Conservation (phyloP, 2,329 filamentous ascomycete genomes). For the Cladosporium sp. region DNA sequence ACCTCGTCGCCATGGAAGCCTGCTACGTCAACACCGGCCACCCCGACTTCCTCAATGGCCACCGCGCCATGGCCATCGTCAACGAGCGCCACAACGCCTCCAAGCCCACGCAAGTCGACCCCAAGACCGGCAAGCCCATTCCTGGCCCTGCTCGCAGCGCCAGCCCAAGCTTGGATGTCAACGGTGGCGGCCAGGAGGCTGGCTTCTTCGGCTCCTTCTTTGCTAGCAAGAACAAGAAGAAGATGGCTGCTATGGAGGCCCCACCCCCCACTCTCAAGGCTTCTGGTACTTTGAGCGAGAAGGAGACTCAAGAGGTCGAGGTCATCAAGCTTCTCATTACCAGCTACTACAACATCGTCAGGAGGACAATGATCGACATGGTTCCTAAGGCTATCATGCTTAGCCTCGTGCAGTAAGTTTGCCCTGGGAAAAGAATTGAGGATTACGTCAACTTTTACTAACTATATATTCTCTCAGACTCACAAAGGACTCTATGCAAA, state of each 20-base stretch:
- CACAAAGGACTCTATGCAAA: slow-evolving; percentile 98
- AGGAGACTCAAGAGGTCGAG: slow-evolving; percentile 93
- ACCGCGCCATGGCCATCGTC: slow-evolving; percentile 96
- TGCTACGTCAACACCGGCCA: slow-evolving; percentile 99
- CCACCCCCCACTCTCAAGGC: slow-evolving; percentile 92
- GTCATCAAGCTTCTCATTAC: slow-evolving; percentile 97
- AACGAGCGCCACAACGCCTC: slow-evolving; percentile 81
- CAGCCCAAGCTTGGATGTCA: slow-evolving; percentile 70
- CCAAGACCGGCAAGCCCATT: slow-evolving; percentile 96
- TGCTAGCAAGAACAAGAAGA: slow-evolving; percentile 99
- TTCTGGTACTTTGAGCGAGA: slow-evolving; percentile 87
- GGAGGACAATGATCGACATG: slow-evolving; percentile 99
- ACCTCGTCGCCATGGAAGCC: slow-evolving; percentile 91
- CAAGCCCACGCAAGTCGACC: slow-evolving; percentile 93
- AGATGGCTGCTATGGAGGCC: slow-evolving; percentile 98
- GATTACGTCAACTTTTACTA: background rate
- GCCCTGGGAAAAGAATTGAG: background rate
- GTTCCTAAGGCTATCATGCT: slow-evolving; percentile 99
- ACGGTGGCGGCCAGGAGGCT: slow-evolving; percentile 42
- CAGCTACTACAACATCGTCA: slow-evolving; percentile 97
- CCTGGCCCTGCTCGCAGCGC: slow-evolving; percentile 71
- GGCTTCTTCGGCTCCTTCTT: slow-evolving; percentile 98
- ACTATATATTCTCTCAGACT: slow-evolving; percentile 55
- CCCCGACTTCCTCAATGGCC: slow-evolving; percentile 95
- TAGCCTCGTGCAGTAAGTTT: slow-evolving; percentile 84